Percentiles rank a stretch among this genome's conserved stretches.
These are phyloP conservation scores for Vigna angularis DNA, from an alignment of 306 rosid genomes.

Conservation along the genomic window DNA sequence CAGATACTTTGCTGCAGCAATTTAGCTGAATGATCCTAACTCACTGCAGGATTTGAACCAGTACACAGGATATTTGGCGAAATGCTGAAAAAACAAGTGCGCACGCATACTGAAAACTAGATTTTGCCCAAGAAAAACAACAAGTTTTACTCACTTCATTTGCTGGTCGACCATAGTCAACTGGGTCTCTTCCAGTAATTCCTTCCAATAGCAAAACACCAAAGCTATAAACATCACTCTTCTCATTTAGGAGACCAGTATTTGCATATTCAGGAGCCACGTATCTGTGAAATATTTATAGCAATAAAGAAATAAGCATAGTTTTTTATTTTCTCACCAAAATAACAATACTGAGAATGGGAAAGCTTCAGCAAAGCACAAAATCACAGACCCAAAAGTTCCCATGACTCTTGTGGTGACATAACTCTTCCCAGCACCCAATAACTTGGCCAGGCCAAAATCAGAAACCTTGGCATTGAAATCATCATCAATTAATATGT, in stretches of 20 bases:
- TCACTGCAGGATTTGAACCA: too few species aligned
- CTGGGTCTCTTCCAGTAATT: conserved; percentile 93
- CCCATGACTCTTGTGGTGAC: conserved; percentile 97
- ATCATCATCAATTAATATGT: conserved; percentile 85
- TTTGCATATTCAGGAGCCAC: conserved; percentile 98
- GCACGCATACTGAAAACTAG: conserved; percentile 25
- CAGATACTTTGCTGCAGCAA: too few species aligned
- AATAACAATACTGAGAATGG: conserved; percentile 31
- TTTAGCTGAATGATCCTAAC: too few species aligned
- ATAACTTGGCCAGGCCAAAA: conserved; percentile 92
- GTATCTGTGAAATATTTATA: conserved; percentile 57
- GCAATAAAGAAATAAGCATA: conserved; percentile 14
- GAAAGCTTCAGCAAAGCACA: conserved; percentile 25
- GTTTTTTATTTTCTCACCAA: background rate
- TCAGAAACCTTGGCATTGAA: conserved; percentile 97
- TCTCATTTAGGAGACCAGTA: conserved; percentile 88
- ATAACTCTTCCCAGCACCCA: conserved; percentile 93
- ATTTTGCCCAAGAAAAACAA: conserved; percentile 19
- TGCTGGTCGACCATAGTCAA: conserved; percentile 83
- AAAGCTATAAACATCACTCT: conserved; percentile 93
- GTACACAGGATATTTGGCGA: too few species aligned
- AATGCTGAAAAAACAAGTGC: too few species aligned
- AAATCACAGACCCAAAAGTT: conserved; percentile 81
- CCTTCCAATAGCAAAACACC: conserved; percentile 89
- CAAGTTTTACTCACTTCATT: conserved; percentile 65